Evolutionary conservation across 352 stramenopile species (phyloP).

Genomic region (Phytophthora crassamura): DNA sequence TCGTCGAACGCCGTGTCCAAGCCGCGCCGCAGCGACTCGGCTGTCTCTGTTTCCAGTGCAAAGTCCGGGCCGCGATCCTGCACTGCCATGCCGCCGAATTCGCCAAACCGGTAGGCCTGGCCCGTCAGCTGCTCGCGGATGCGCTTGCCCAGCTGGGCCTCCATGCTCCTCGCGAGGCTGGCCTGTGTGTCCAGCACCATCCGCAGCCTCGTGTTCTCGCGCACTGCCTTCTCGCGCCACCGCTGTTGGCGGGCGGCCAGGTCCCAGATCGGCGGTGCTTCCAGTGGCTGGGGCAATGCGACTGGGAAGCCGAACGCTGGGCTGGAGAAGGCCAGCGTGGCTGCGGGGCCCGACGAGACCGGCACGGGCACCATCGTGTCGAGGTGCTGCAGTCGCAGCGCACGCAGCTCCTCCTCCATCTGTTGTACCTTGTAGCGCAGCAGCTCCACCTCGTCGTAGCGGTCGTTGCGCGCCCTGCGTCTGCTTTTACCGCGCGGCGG

Average conservation of each 20-base stretch:
- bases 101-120: conserved; percentile 7
- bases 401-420: conserved; percentile 40
- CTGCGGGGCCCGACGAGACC: conserved; percentile 14
- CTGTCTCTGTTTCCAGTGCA: conserved; percentile 35
- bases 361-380: conserved; percentile 16
- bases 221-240: conserved; percentile 31
- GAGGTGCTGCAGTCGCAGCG: conserved; percentile 24
- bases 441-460: conserved; percentile 40
- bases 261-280: conserved; percentile 27
- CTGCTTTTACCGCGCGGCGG: conserved; percentile 12
- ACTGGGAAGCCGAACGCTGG: conserved; percentile 28
- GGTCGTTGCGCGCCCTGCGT: conserved; percentile 39
- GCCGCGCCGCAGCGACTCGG: conserved; percentile 34
- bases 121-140: conserved; percentile 19
- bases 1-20: conserved; percentile 41
- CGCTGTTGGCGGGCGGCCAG: conserved; percentile 32
- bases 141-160: conserved; percentile 32
- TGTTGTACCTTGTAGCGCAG: conserved; percentile 41
- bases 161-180: conserved; percentile 37
- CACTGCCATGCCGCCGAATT: background rate
- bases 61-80: conserved; percentile 22
- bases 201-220: conserved; percentile 39
- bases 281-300: background rate
- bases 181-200: conserved; percentile 39
- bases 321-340: conserved; percentile 24